Evolutionary conservation across 2,329 filamentous ascomycete species (phyloP).

Genomic region (Apiospora pterosperma): DNA sequence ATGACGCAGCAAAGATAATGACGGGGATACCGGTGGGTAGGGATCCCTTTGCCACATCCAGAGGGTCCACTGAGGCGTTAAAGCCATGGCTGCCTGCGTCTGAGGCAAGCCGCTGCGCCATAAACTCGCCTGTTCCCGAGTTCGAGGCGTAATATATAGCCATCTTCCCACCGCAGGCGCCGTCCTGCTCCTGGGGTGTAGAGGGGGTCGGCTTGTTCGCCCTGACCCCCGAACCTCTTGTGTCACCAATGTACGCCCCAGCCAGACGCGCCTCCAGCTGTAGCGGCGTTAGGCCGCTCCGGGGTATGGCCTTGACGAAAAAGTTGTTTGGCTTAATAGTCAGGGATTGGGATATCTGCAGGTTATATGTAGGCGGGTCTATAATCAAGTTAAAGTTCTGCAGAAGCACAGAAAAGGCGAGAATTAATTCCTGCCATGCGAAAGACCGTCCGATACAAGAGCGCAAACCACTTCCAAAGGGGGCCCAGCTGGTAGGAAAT

Average conservation of each 20-base stretch:
- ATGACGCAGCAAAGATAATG: constrained; percentile 65
- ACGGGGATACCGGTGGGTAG: constrained; percentile 60
- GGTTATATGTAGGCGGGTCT: constrained; percentile 54
- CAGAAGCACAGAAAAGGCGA: constrained; percentile 53
- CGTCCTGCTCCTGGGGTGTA: too few relatives aligned
- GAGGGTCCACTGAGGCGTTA: constrained; percentile 43
- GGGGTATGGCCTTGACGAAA: constrained; percentile 45
- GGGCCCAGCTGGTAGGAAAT: constrained; percentile 40
- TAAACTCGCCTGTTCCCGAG: constrained; percentile 69
- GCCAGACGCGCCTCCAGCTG: constrained; percentile 44
- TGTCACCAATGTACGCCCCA: constrained; percentile 17
- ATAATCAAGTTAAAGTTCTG: constrained; percentile 69
- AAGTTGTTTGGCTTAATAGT: constrained; percentile 28
- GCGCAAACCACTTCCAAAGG: constrained; percentile 50
- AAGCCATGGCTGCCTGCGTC: constrained; percentile 60
- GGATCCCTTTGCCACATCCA: constrained; percentile 60
- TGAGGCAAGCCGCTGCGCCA: constrained; percentile 60
- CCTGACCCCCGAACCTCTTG: too few relatives aligned
- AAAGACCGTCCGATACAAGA: constrained; percentile 52
- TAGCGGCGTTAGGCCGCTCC: constrained; percentile 41
- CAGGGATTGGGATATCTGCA: background rate
- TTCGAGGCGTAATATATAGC: constrained; percentile 73
- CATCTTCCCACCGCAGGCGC: constrained; percentile 49
- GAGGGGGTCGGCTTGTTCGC: too few relatives aligned
- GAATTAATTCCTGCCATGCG: constrained; percentile 50